These are phyloP conservation scores for Fusarium redolens DNA, from an alignment of 2,329 filamentous ascomycete genomes.

Conservation along the genomic window DNA sequence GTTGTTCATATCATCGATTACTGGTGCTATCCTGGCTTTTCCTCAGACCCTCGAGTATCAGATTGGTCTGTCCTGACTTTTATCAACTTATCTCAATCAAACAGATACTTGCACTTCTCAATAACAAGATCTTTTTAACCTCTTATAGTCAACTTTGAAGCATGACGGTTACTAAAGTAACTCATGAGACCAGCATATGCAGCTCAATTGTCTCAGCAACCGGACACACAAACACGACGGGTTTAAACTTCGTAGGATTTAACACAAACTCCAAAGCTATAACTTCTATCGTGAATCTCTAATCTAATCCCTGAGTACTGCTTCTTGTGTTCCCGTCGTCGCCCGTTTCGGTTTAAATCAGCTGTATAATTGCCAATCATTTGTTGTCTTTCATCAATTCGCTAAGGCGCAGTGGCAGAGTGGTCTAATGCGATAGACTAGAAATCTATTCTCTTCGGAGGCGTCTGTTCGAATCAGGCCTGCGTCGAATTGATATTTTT, in stretches of 20 bases:
- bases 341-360: fast-evolving
- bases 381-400: neutral
- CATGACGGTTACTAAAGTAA: too few relatives aligned
- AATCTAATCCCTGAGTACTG: too few relatives aligned
- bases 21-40: neutral
- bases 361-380: fast-evolving
- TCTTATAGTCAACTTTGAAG: too few relatives aligned
- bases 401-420: conserved; percentile 43
- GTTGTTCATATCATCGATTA: neutral
- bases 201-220: neutral
- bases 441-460: conserved; percentile 46
- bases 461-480: conserved; percentile 47
- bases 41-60: too few relatives aligned
- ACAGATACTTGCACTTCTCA: too few relatives aligned
- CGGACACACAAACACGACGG: neutral
- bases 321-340: neutral
- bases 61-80: too few relatives aligned
- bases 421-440: conserved; percentile 47
- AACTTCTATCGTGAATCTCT: neutral
- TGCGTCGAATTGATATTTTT: conserved; percentile 37
- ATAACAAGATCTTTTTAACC: too few relatives aligned
- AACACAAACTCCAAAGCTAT: neutral
- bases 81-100: neutral
- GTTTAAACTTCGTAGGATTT: neutral
- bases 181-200: neutral